Percentiles rank a stretch among this genome's conserved stretches.
Evolutionary conservation across 2,329 filamentous ascomycete species (phyloP).

Genomic region (Aspergillus latus): DNA sequence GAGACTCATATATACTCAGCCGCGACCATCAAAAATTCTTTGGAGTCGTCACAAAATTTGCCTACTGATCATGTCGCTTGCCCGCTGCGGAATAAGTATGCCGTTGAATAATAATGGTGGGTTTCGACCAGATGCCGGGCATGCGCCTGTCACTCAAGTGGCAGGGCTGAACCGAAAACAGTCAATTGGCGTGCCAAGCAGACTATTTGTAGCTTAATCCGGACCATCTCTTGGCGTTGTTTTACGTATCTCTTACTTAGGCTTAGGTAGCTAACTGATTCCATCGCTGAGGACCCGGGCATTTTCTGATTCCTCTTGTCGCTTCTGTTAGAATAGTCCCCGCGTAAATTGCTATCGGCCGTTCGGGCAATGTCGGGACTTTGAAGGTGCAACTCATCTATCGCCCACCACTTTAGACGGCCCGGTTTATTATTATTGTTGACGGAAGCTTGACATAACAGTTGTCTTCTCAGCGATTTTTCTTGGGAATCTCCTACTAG

Average conservation of each 20-base stretch:
- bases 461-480: background rate
- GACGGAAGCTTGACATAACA: background rate
- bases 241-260: background rate
- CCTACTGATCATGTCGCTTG: too few relatives aligned
- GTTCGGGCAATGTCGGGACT: conserved; percentile 2
- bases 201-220: conserved; percentile 9
- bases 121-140: too few relatives aligned
- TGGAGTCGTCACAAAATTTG: too few relatives aligned
- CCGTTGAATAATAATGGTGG: too few relatives aligned
- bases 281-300: background rate
- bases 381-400: background rate
- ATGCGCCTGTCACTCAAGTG: too few relatives aligned
- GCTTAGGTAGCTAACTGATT: background rate
- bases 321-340: background rate
- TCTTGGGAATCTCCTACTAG: background rate
- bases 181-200: conserved; percentile 1
- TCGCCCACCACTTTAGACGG: conserved; percentile 3
- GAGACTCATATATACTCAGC: too few relatives aligned
- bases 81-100: too few relatives aligned
- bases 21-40: too few relatives aligned
- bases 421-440: conserved; percentile 1
- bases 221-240: conserved; percentile 2
- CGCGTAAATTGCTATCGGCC: background rate
- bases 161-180: background rate
- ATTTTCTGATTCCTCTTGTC: background rate